Evolutionary conservation across 2,329 filamentous ascomycete species (phyloP), one percentile per base, ranked within the genome.

Genomic region (Macrophomina phaseolina): DNA sequence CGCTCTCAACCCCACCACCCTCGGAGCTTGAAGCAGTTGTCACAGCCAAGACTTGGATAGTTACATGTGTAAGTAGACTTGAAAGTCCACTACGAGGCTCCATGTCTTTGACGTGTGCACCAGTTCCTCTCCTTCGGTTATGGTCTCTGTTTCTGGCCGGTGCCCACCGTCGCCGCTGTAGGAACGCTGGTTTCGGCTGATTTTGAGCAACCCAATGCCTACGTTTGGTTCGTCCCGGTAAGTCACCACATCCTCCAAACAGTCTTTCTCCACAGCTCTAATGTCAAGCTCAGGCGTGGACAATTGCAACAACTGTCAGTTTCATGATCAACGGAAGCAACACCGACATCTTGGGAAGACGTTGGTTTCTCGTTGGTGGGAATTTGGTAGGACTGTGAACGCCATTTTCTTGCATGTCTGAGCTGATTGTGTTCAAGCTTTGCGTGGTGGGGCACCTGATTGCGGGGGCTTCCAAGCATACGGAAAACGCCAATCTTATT

Each of bases 261-360:
- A 8, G 7, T 5, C 8, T 49, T 4, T 28, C 18, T 45, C 23
- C 3, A 14, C 38, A 2, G 8, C n/a, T 16, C 16, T 48, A 48
- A 48, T n/a, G 12, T 6, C n/a, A 16, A 6, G 11, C 6, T 16
- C n/a, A 49, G 46, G 69, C 67, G 6, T 71, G 69, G 68, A 70
- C 68, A 4, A 71, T 71, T 48, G 67, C 69, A 18, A 70, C 69
- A 16, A 71, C 70, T 2, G 64, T 71, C 7, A 67, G 66, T 18
- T 71, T 71, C 63, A 66, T 69, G 49, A 69, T 68, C 23, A 52
- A 75, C 63, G 77, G 78, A 42, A 73, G 81, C 5, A 84, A 84
- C 71, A 82, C 80, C 11, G 82, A 85, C 71, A 73, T 84, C 12
- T 78, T 84, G 23, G 82, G 83, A 14, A 78, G 83, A 65, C 75